Base-by-base conservation (phyloP, 306 rosid species). In the Citrullus mucosospermus region DNA sequence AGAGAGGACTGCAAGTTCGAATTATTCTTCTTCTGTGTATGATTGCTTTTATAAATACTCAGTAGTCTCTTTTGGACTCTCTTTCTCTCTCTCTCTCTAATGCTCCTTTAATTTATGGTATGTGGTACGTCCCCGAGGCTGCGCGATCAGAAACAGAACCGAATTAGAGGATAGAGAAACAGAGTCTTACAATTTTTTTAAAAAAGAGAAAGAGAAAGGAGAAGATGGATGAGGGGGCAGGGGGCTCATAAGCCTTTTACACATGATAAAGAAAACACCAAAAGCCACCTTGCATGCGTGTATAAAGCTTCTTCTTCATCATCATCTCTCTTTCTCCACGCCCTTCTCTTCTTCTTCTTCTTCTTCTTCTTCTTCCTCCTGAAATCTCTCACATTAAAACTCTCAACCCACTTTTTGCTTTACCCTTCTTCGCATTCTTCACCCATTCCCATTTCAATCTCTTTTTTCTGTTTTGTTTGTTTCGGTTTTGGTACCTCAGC, bases 21-120 rank as follows among this genome's bases (percentile, higher is more conserved):
- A 93, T 93, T 93, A 87, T 91, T 91, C 96, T 91, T 89, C 97
- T 89, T 89, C 92, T 73, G 88, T 86, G 84, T 87, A 85, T 90
- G 86, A 83, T 87, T 89, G 96, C 91, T 86, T 87, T 93, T 85
- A 85, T 78, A 85, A 81, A 84, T 78, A 80, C 92, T 76, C 83
- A 81, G 86, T 81, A 74, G 65, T 82, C 89, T 88, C 76, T 85
- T 87, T 90, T 92, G 92, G 89, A 88, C 93, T 81, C 87, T 78
- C 82, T 8, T 77, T 54, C 83, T 79, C 62, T 17, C 56, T 54
- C 28, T 25, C 28, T 46, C 53, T 22, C 65, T 55, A 43, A 32
- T 56, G 61, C 30, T 1, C 51, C 77, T 78, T 82, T 69, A 80
- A 81, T 78, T 68, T 76, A 60, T 66, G 86, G 78, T 80, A 12